Conservation (phyloP, 106 monocot species). For the Dendrobium huoshanense region DNA sequence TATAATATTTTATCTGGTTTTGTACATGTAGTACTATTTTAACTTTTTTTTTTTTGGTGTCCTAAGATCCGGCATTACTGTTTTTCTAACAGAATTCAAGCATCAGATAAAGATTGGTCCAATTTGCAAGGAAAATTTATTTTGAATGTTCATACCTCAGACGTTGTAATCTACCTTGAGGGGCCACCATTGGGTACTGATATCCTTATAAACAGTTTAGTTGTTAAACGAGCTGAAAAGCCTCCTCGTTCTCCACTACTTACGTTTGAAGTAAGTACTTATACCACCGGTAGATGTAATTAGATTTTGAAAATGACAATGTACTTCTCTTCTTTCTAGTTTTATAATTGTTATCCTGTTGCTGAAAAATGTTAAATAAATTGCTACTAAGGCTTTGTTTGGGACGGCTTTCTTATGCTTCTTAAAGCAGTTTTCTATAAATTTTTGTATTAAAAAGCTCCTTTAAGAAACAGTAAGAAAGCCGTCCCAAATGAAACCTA, state of each 20-base stretch:
- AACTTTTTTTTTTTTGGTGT: background rate
- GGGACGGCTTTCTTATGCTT: too few species aligned
- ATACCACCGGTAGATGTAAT: background rate
- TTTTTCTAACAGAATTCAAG: conserved; percentile 40
- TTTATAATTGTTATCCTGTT: background rate
- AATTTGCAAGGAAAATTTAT: conserved; percentile 85
- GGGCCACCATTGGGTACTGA: conserved; percentile 80
- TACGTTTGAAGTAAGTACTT: conserved; percentile 6
- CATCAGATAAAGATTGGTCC: conserved; percentile 80
- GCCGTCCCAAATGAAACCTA: background rate
- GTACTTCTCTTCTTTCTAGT: background rate
- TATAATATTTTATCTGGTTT: background rate
- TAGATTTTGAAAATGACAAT: conserved; percentile 4
- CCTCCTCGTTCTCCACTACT: conserved; percentile 42
- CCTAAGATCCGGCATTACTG: background rate
- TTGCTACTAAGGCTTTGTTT: background rate
- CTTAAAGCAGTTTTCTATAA: too few species aligned
- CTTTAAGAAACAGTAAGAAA: too few species aligned
- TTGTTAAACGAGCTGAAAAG: conserved; percentile 71
- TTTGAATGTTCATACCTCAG: conserved; percentile 56
- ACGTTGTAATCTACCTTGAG: conserved; percentile 68
- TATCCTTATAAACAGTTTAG: conserved; percentile 65
- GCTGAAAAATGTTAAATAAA: background rate
- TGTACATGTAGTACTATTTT: background rate
- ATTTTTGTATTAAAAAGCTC: too few species aligned